Evolutionary conservation across 2,329 filamentous ascomycete genomes (phyloP), one percentile per base, ranked within the genome.

Genomic region (Diaporthe caulivora): DNA sequence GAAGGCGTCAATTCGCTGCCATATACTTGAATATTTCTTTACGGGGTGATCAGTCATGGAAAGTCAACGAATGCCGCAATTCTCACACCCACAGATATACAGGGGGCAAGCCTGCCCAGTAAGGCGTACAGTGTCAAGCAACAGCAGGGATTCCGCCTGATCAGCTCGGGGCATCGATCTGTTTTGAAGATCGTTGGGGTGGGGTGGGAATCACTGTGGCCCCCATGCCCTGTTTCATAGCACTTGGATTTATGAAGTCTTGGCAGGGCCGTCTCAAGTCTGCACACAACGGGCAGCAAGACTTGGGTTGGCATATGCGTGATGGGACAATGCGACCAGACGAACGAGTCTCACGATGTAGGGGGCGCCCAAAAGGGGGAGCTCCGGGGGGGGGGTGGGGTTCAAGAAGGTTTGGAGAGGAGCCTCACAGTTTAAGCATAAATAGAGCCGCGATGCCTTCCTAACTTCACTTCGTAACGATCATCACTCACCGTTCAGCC

Each of bases 251-350:
- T 29, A 44, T 62, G 57, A 44, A 44, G 34, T 44, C 57, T 62
- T 62, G 57, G 57, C 57, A 62, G 57, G 57, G 57, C 37, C 18
- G 57, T 29, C 49, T 53, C 49, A 53, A 26, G 49, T 53, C 5
- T 34, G 5, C 13, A 1, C 17, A 9, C 37, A 44, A 44, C 24
- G 24, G 15, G 34, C 57, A 21, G 34, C 57, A 21, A 29, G 18
- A 44, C 24, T 62, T 62, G n/a, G 57, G 57, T 37, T 62, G 57
- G 57, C 37, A 62, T 62, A 44, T 62, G 57, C 57, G 24, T 29
- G n/a, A 62, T 26, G 40, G 17, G 24, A 62, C 24, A 44, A 44
- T 24, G 15, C 10, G 57, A 62, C 57, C 57, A 44, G 57, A 44
- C 37, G 57, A 62, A 29, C 3, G 5, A 29, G 37, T 62, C n/a